Percentiles rank a stretch among this genome's conserved stretches.
Evolutionary conservation across 257 asterid genomes (phyloP).

Genomic region (Solanum lycopersicoides): DNA sequence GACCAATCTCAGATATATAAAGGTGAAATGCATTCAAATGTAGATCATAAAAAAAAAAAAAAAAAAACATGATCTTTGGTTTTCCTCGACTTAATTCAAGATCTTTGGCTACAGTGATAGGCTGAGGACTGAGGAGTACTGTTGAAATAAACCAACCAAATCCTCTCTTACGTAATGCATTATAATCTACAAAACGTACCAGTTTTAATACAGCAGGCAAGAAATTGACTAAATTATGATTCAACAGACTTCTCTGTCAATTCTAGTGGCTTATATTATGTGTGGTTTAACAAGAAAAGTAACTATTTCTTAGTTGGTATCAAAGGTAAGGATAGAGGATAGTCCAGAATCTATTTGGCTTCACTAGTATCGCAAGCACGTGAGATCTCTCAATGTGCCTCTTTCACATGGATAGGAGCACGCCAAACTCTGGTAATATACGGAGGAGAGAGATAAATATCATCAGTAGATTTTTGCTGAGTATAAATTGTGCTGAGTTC

Average conservation of each 20-base stretch:
- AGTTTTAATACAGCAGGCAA: not conserved
- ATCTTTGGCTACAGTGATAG: not conserved
- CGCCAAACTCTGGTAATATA: not conserved
- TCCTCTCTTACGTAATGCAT: not conserved
- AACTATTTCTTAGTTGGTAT: not conserved
- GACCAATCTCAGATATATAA: conserved; percentile 1
- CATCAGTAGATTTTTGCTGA: not conserved
- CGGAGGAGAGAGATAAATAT: not conserved
- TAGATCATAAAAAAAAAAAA: not conserved
- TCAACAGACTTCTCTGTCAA: not conserved
- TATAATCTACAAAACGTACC: not conserved
- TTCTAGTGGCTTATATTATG: not conserved
- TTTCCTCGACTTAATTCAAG: not conserved
- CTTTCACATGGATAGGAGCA: not conserved
- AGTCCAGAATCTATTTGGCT: not conserved
- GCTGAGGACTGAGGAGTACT: not conserved
- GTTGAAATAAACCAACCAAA: not conserved
- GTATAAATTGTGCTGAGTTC: not conserved
- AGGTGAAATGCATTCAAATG: not conserved
- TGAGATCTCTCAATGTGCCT: not conserved
- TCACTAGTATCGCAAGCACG: not conserved
- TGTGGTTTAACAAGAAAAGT: not conserved
- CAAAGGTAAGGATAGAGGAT: not conserved
- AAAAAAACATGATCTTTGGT: not conserved
- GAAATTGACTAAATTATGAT: not conserved